Conservation (phyloP, 768 basidiomycete species). For the Cyathus striatus region DNA sequence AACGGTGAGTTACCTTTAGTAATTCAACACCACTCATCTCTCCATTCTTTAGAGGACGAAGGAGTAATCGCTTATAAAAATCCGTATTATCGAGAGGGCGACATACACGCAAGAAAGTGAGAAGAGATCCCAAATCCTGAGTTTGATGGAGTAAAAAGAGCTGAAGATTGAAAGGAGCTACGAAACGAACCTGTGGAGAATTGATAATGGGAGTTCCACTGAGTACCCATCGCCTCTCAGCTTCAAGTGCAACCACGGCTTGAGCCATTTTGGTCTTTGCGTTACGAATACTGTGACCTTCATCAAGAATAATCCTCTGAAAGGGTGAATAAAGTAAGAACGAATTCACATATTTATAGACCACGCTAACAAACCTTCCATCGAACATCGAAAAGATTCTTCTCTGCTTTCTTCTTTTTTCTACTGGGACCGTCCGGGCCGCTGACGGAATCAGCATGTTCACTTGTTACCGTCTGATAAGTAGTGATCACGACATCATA, state of each 20-base stretch:
- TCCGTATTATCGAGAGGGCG: conserved; percentile 78
- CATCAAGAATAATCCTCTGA: conserved; percentile 79
- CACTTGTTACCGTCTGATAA: conserved; percentile 66
- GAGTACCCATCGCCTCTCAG: conserved; percentile 75
- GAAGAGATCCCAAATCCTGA: conserved; percentile 84
- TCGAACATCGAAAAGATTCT: conserved; percentile 56
- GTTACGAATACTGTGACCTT: conserved; percentile 86
- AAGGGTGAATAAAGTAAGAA: neutral
- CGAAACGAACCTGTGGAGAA: conserved; percentile 56
- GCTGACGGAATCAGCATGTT: conserved; percentile 34
- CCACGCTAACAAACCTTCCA: conserved; percentile 74
- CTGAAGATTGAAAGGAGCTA: too few relatives aligned
- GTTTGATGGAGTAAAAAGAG: neutral
- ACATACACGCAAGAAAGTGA: conserved; percentile 85
- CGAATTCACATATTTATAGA: neutral
- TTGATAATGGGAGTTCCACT: conserved; percentile 91
- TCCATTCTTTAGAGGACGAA: conserved; percentile 73
- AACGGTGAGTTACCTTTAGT: conserved; percentile 45
- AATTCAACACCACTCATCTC: conserved; percentile 64
- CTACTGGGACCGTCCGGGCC: conserved; percentile 14
- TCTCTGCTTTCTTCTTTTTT: conserved; percentile 60
- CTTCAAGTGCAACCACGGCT: conserved; percentile 56
- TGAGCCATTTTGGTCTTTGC: conserved; percentile 80
- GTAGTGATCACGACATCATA: conserved; percentile 83
- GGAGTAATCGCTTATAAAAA: conserved; percentile 72